These are phyloP conservation scores for Pilatotrama ljubarskyi DNA, from an alignment of 768 basidiomycete species.

Conservation along the genomic window DNA sequence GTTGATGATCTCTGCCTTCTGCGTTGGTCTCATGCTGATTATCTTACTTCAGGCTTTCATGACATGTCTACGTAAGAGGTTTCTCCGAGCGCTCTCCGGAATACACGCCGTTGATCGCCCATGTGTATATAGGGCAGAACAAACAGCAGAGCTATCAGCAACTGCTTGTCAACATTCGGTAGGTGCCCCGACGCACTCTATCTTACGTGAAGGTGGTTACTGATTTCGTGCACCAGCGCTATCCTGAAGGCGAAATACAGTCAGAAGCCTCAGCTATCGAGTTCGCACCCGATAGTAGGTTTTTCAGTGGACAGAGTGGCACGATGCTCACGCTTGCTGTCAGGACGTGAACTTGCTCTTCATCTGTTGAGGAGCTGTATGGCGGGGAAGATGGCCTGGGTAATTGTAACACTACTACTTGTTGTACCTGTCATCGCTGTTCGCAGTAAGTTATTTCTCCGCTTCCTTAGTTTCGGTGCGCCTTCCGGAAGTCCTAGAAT, in stretches of 20 bases:
- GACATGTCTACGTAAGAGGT: slow-evolving; percentile 45
- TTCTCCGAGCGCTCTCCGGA: background rate
- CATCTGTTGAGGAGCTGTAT: slow-evolving; percentile 25
- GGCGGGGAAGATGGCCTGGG: background rate
- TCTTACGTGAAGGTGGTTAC: background rate
- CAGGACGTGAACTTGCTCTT: slow-evolving; percentile 36
- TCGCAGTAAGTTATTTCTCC: background rate
- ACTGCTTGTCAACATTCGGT: slow-evolving; percentile 59
- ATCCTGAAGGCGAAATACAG: slow-evolving; percentile 62
- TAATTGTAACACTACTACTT: background rate
- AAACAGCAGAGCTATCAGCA: slow-evolving; percentile 66
- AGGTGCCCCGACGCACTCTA: slow-evolving; percentile 2
- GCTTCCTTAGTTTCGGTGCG: background rate
- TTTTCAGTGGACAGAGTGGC: background rate
- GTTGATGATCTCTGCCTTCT: slow-evolving; percentile 27
- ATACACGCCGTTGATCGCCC: slow-evolving; percentile 3
- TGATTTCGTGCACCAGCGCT: slow-evolving; percentile 32
- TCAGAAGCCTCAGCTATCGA: slow-evolving; percentile 72
- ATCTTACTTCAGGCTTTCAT: slow-evolving; percentile 55
- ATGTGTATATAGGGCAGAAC: slow-evolving; percentile 38
- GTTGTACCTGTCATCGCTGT: background rate
- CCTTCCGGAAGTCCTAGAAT: background rate
- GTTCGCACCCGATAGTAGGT: slow-evolving; percentile 69
- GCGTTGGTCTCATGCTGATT: background rate
- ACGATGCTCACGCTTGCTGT: background rate